Evolutionary conservation across 2,329 filamentous ascomycete genomes (phyloP), one percentile per base, ranked within the genome.

Genomic region (Trichoderma oligosporum): DNA sequence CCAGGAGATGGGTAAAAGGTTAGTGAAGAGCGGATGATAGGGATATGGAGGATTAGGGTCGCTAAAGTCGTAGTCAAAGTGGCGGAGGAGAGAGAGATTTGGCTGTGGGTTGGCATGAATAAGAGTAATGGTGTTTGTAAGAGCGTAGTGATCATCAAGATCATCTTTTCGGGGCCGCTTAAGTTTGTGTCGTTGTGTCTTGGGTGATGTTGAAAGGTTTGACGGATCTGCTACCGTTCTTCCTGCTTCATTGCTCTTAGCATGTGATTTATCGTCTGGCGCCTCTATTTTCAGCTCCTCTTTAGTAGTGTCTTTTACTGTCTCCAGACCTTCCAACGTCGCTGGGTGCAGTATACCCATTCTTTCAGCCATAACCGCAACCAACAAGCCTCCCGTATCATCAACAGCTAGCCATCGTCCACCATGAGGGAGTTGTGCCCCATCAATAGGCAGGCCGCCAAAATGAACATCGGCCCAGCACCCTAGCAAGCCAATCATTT

Each of bases 401-500:
- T 97, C 92, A 0, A 96, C 82, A 0, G 92, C 84, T 2, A 96
- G 77, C 83, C 91, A 96, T 49, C 91, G 71, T 4, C 78, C 78
- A 0, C 72, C 70, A 20, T 68, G 68, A 1, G 70, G 64, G 8
- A 55, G 63, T 14, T 60, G 56, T 9, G 29, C 39, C 4, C 67
- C 70, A 24, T 69, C 65, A 0, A 63, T 56, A 2, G 69, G 65
- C 16, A 61, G 57, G 7, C 70, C 70, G 1, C 69, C 67, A 44
- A 86, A 91, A 71, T 95, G 91, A 2, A 95, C 85, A 70, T 99
- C 96, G 0, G 86, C 89, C 89, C 91, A 97, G 69, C 90, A 94
- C 6, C 87, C 88, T 12, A 96, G 76, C 56, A 99, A 73, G 0
- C 85, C 91, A 46, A 96, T 74, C 68, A 87, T 82, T 72, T 99